These are phyloP conservation scores for Chytriomyces confervae DNA, from an alignment of 192 early-diverging fungal genomes.

Conservation along the genomic window DNA sequence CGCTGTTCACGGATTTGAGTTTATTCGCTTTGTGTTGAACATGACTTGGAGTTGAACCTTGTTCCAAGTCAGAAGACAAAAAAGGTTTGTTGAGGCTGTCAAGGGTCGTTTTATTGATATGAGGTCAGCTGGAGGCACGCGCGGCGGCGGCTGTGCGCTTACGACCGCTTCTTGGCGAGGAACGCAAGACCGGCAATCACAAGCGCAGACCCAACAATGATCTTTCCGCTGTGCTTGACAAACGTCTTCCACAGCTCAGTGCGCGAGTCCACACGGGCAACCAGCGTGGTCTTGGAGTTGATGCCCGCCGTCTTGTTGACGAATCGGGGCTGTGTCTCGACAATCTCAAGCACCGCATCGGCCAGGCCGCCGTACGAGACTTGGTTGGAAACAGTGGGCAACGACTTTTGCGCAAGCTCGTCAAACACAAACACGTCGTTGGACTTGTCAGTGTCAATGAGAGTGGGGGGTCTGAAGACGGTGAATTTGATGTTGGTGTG, in stretches of 20 bases:
- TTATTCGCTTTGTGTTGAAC: too few relatives aligned
- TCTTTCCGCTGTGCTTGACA: neutral
- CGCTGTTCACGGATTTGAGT: too few relatives aligned
- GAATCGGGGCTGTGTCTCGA: conserved; percentile 29
- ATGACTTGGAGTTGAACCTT: too few relatives aligned
- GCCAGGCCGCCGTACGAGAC: conserved; percentile 26
- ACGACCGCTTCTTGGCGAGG: neutral
- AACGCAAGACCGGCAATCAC: conserved; percentile 11
- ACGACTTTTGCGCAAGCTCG: conserved; percentile 24
- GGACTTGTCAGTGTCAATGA: conserved; percentile 28
- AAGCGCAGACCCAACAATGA: conserved; percentile 10
- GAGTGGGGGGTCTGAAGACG: conserved; percentile 30
- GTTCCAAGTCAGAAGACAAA: too few relatives aligned
- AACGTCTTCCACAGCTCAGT: neutral
- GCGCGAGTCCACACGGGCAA: neutral
- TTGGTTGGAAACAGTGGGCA: conserved; percentile 23
- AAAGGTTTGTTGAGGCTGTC: too few relatives aligned
- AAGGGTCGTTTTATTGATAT: too few relatives aligned
- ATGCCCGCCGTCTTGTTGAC: conserved; percentile 29
- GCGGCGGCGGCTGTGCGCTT: neutral
- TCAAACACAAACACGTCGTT: conserved; percentile 37
- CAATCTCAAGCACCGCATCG: conserved; percentile 35
- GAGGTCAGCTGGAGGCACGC: too few relatives aligned
- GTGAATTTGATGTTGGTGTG: conserved; percentile 24
- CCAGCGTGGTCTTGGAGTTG: conserved; percentile 20